These are phyloP conservation scores for Vaccinium vitisidaea DNA, from an alignment of 148 eudicot species.

Conservation along the genomic window DNA sequence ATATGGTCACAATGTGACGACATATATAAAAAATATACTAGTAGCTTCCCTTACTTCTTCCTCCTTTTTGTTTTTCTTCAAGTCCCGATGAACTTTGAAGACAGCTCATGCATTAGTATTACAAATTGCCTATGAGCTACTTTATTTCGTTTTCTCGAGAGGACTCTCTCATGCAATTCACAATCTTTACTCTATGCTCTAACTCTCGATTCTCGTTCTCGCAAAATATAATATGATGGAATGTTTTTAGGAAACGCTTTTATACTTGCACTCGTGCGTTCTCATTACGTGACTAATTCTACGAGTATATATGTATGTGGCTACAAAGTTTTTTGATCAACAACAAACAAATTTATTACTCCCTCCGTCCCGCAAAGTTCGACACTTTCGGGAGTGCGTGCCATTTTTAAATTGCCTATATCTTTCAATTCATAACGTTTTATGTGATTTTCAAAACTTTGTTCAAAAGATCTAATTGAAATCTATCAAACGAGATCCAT, in stretches of 20 bases:
- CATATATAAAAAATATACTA: background rate
- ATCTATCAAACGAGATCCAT: too few relatives aligned
- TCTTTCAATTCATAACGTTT: too few relatives aligned
- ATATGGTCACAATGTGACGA: background rate
- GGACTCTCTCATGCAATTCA: too few relatives aligned
- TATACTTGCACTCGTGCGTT: background rate
- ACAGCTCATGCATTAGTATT: background rate
- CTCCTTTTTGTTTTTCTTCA: background rate
- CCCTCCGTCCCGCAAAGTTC: too few relatives aligned
- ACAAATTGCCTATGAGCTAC: background rate
- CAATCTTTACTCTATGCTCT: background rate
- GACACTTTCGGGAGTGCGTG: too few relatives aligned
- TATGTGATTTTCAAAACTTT: too few relatives aligned
- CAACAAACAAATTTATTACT: too few relatives aligned
- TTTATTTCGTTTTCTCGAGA: too few relatives aligned
- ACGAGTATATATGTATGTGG: background rate
- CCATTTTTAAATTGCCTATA: too few relatives aligned
- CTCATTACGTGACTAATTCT: background rate
- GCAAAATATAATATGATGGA: background rate
- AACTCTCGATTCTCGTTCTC: background rate
- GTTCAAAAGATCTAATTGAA: too few relatives aligned
- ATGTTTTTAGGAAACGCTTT: background rate
- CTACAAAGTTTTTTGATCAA: background rate
- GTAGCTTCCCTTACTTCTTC: background rate
- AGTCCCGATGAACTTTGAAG: background rate